These are phyloP conservation scores for Zopfia rhizophila DNA, from an alignment of 2,329 filamentous ascomycete species.

Conservation along the genomic window DNA sequence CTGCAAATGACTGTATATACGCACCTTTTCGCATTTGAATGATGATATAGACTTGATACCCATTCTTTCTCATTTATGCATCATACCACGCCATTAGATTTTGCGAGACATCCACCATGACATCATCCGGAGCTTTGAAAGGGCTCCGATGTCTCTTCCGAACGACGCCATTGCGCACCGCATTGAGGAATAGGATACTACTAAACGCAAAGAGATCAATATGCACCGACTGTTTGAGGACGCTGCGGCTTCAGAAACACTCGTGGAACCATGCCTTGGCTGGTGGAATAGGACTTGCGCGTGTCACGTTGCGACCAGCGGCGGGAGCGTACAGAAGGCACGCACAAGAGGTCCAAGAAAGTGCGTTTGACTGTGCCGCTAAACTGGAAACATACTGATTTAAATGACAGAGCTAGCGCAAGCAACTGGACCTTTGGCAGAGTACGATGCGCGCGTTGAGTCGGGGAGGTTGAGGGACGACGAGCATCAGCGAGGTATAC, in stretches of 20 bases:
- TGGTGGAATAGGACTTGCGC: constrained; percentile 10
- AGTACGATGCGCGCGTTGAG: constrained; percentile 86
- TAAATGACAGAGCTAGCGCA: constrained; percentile 1
- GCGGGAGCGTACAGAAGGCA: constrained; percentile 34
- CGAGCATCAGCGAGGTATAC: constrained; percentile 85
- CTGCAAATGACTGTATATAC: too few species aligned
- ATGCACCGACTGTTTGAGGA: constrained; percentile 40
- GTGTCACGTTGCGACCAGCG: constrained; percentile 18
- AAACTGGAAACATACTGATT: not conserved
- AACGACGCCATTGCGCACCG: constrained; percentile 23
- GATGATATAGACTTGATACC: too few species aligned
- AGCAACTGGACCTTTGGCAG: constrained; percentile 75
- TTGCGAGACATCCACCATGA: constrained; percentile 32
- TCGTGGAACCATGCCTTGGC: constrained; percentile 15
- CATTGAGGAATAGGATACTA: constrained; percentile 3
- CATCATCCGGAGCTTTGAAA: constrained; percentile 46
- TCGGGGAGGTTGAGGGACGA: constrained; percentile 82
- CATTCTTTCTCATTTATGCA: constrained; percentile 1
- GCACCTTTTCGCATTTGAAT: too few species aligned
- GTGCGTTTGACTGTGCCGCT: constrained; percentile 19
- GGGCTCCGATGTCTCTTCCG: constrained; percentile 41
- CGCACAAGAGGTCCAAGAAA: constrained; percentile 39
- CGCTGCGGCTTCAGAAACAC: constrained; percentile 18
- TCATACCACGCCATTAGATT: not conserved
- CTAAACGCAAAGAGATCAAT: constrained; percentile 29